Conservation (phyloP, 2,329 filamentous ascomycete genomes). For the Zopfia rhizophila region DNA sequence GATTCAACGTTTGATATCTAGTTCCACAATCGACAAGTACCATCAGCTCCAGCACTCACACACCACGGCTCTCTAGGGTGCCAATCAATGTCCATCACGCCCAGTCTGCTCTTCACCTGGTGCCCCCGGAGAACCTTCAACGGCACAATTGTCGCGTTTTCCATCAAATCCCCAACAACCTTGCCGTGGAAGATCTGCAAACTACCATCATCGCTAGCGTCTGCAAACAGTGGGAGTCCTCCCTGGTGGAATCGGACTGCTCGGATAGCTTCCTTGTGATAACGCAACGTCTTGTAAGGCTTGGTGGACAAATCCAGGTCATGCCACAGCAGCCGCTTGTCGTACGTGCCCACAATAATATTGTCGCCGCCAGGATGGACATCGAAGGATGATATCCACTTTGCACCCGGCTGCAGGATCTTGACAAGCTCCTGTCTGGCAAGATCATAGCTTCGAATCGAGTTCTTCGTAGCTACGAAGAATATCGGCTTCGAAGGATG, state of each 20-base stretch:
- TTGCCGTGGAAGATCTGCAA: constrained; percentile 97
- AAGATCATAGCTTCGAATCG: constrained; percentile 93
- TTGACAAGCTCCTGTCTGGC: constrained; percentile 92
- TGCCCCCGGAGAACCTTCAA: constrained; percentile 94
- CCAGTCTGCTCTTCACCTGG: constrained; percentile 83
- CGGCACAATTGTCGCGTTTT: constrained; percentile 95
- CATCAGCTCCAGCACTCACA: constrained; percentile 93
- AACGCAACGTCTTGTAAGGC: constrained; percentile 96
- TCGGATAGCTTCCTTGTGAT: constrained; percentile 91
- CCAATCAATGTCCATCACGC: constrained; percentile 95
- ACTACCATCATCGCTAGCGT: constrained; percentile 93
- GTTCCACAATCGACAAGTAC: constrained; percentile 88
- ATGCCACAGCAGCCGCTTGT: constrained; percentile 94
- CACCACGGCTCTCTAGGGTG: constrained; percentile 94
- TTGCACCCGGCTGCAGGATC: constrained; percentile 90
- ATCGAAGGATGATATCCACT: constrained; percentile 94
- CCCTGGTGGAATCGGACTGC: constrained; percentile 87
- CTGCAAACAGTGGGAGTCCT: constrained; percentile 85
- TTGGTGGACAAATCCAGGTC: constrained; percentile 90
- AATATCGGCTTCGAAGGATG: constrained; percentile 93
- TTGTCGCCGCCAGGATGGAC: constrained; percentile 95
- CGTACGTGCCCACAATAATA: constrained; percentile 92
- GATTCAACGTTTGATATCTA: constrained; percentile 34
- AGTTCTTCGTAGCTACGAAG: constrained; percentile 94
- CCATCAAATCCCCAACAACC: constrained; percentile 92